Evolutionary conservation across 2,329 filamentous ascomycete species (phyloP).

Genomic region (Apiospora koreana): DNA sequence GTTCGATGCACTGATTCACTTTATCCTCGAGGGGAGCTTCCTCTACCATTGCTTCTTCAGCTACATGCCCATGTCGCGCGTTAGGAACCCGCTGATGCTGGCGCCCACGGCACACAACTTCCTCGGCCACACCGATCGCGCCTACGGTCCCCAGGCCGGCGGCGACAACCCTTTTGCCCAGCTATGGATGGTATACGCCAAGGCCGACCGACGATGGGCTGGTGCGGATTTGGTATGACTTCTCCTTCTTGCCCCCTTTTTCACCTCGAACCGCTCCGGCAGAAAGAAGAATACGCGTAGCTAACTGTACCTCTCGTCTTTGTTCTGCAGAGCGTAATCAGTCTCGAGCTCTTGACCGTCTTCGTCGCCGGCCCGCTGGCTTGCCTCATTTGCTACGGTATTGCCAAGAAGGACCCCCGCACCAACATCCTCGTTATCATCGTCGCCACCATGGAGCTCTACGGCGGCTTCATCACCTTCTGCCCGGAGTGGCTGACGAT

Average conservation of each 20-base stretch:
- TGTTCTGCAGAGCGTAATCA: conserved; percentile 52
- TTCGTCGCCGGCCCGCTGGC: conserved; percentile 63
- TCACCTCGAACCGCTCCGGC: background rate
- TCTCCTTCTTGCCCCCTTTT: background rate
- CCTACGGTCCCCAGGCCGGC: conserved; percentile 61
- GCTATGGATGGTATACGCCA: conserved; percentile 70
- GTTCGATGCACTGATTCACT: conserved; percentile 89
- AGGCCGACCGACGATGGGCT: conserved; percentile 64
- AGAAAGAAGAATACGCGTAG: background rate
- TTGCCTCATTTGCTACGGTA: conserved; percentile 60
- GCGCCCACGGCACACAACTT: conserved; percentile 55
- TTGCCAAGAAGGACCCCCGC: conserved; percentile 55
- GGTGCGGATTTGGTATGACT: conserved; percentile 57
- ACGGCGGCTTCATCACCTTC: conserved; percentile 72
- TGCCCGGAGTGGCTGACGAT: conserved; percentile 68
- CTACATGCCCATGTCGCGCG: conserved; percentile 38
- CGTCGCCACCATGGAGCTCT: conserved; percentile 66
- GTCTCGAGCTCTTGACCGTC: conserved; percentile 66
- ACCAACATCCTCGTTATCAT: conserved; percentile 65
- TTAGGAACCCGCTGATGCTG: conserved; percentile 36
- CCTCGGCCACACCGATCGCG: conserved; percentile 47
- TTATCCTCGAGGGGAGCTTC: conserved; percentile 87
- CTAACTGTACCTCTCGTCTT: conserved; percentile 4
- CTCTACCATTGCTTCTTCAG: conserved; percentile 92
- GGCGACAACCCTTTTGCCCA: conserved; percentile 56